Conservation (phyloP, 1,284 basidiomycete species). For the Ganoderma sp. region DNA sequence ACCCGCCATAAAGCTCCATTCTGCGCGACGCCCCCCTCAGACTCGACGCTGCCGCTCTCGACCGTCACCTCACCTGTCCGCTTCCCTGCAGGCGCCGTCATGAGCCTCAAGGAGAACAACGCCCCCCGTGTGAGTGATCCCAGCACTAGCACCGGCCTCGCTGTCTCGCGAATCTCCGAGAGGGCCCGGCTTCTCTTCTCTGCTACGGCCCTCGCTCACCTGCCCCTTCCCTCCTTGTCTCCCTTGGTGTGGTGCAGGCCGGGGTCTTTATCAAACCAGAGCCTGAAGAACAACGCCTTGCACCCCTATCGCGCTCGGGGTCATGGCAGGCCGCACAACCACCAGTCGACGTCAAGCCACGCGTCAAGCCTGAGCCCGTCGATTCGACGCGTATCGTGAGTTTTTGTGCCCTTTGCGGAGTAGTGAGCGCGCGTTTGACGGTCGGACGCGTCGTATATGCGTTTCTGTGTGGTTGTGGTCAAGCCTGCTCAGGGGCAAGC, state of each 20-base stretch:
- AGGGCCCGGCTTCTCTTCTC: slow-evolving; percentile 10
- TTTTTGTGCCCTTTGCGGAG: slow-evolving; percentile 8
- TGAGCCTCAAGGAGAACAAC: slow-evolving; percentile 42
- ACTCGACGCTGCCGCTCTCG: slow-evolving; percentile 3
- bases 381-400: slow-evolving; percentile 43
- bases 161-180: slow-evolving; percentile 13
- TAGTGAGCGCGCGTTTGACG: slow-evolving; percentile 23
- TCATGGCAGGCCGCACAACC: slow-evolving; percentile 26
- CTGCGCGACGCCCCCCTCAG: slow-evolving; percentile 11
- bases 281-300: slow-evolving; percentile 44
- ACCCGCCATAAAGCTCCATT: neutral
- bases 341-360: slow-evolving; percentile 19
- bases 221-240: slow-evolving; percentile 10
- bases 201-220: slow-evolving; percentile 18
- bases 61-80: slow-evolving; percentile 10
- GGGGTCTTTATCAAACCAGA: slow-evolving; percentile 48
- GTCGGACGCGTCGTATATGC: slow-evolving; percentile 18
- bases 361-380: slow-evolving; percentile 41
- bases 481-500: slow-evolving; percentile 11
- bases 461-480: neutral
- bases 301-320: slow-evolving; percentile 36
- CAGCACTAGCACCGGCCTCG: neutral
- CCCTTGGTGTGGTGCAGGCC: slow-evolving; percentile 24
- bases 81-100: slow-evolving; percentile 17
- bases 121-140: slow-evolving; percentile 15